phyloP scores from a whole-genome alignment of 2,329 filamentous ascomycete genomes.

The Berkeleyomyces basicola region DNA sequence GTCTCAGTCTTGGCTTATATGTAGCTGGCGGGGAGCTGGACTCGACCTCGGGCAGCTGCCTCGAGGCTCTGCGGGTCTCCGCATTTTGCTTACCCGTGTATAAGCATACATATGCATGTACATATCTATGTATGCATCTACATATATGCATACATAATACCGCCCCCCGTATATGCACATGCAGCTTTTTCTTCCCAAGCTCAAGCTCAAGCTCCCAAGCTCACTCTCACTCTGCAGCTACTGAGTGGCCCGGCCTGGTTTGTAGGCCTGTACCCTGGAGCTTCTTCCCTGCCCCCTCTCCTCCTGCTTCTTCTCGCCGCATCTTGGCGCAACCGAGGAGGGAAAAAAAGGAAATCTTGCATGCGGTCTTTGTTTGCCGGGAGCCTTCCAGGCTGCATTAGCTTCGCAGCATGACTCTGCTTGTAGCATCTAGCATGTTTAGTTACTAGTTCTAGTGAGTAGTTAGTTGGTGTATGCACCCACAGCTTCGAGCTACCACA shows the following conservation, averaged over 20 bases:
- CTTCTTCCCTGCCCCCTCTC: no score
- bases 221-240: neutral
- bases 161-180: neutral
- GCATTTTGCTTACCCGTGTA: neutral
- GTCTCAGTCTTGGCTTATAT: neutral
- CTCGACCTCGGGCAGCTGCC: neutral
- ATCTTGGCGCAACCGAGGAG: neutral
- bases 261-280: no score
- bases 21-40: neutral
- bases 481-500: neutral
- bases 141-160: neutral
- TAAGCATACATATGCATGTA: neutral
- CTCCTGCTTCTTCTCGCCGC: neutral
- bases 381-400: neutral
- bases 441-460: no score
- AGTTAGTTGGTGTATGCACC: no score
- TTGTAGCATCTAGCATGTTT: no score
- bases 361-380: neutral
- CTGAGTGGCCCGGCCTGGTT: no score
- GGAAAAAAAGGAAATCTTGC: neutral
- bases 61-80: neutral
- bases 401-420: neutral
- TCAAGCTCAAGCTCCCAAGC: neutral
- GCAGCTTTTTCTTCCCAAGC: neutral
- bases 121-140: neutral